Base-by-base conservation (phyloP, 1,284 basidiomycete genomes). In the Jaminaea rosea region DNA sequence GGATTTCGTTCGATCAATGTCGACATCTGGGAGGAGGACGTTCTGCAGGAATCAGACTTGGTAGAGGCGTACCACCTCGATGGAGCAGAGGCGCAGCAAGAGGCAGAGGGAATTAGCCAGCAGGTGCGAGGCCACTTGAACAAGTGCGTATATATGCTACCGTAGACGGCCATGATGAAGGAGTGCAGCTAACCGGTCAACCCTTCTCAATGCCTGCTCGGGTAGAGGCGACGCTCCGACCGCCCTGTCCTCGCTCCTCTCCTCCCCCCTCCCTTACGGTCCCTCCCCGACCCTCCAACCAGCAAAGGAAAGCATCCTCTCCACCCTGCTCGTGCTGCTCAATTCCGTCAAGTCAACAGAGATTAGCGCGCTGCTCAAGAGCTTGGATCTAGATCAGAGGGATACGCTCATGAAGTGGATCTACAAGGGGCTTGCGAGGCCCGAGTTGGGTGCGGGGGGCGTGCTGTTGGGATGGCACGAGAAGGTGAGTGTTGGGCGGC, bases 371-470 rank as follows among this genome's bases (percentile, higher is more conserved):
- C 83, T 87, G 39, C 79, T 97, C 70, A 86, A 85, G 70, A 75
- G 80, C 1, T 80, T 97, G 36, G 81, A 83, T 6, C 81, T 83
- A 56, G 84, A 88, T 44, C 80, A 87, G 58, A 89, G 94, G 66
- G 93, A 96, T 69, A 87, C 84, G 29, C 79, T 97, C 52, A 98
- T 97, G 93, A 96, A 94, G 75, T 98, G 94, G 72, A 78, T 98
- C 23, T 98, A 98, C 83, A 98, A 98, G 78, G 91, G 86, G 27
- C 90, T 89, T 87, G 87, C 79, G 5, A 80, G 83, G 78, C 83
- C 85, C 10, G 87, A 67, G 42, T 48, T 65, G 82, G 44, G 86
- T 83, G 44, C 56, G 52, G 81, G 67, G 46, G 91, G 88, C 62
- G 90, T 96, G 19, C 77, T 98, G 46, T 79, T 98, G 23, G 85